Base-by-base conservation (phyloP, 2,329 filamentous ascomycete species). In the Colletotrichum trifolii region DNA sequence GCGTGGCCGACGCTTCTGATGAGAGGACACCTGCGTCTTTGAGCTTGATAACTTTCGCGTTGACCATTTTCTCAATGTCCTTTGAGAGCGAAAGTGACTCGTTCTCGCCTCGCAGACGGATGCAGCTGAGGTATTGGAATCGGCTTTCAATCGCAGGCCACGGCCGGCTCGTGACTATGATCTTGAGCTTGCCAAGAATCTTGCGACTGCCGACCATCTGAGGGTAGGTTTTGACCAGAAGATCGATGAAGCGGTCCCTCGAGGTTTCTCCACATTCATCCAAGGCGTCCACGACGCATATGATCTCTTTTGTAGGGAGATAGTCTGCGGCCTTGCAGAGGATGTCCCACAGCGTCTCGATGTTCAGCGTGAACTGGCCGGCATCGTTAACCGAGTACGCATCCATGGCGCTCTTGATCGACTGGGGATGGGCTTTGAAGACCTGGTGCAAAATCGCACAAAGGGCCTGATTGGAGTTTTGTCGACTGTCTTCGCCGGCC, bases 21-120 rank as follows among this genome's bases (percentile, higher is more conserved):
- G 52, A 54, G 12, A 64, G 25, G 6, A 10, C 33, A 3, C 12
- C 45, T 10, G 45, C 53, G 0, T 8, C 7, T 1, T 2, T 40
- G 10, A 63, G 46, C 38, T 54, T 35, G 6, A 3, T 1, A 4
- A 64, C 56, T 12, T 50, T 60, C 15, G 52, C 15, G 10, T 62
- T 3, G 1, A 68, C 48, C 17, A 67, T 47, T 0, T 0, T 43
- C 0, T 60, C 38, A 4, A 67, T 42, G 13, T 68, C 66, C n/a
- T 8, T 35, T 7, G 50, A 50, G 0, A 68, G 39, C 2, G 54
- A 38, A 7, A 12, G 8, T 5, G 59, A 17, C 11, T 67, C 60
- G 2, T 68, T 58, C 2, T 68, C 66, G 1, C 63, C 66, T 2
- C 55, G 55, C 0, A 68, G 57, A 0, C 66, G 56, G 34, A 67